Conservation (phyloP, 495 filamentous ascomycete genomes). For the Hypoxylon subgilvum region DNA sequence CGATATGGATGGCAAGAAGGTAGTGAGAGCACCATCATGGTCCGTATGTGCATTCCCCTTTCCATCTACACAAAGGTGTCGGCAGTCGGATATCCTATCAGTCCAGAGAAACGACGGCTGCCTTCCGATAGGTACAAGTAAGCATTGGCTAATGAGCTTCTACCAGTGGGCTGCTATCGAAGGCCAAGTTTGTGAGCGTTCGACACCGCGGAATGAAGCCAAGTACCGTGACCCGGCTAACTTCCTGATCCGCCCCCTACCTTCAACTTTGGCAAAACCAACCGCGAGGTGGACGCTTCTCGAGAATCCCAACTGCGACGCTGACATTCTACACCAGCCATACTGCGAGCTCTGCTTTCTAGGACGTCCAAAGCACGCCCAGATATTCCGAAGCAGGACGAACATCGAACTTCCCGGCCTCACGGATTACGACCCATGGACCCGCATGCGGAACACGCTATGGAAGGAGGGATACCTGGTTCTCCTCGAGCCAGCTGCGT, state of each 20-base stretch:
- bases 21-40: constrained; percentile 24
- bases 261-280: background rate
- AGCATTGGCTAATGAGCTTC: too few species aligned
- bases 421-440: background rate
- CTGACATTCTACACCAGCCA: constrained; percentile 21
- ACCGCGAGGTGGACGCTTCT: background rate
- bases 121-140: too few species aligned
- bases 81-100: too few species aligned
- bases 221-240: constrained; percentile 4
- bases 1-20: constrained; percentile 1
- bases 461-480: constrained; percentile 9
- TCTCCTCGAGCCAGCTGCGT: constrained; percentile 7
- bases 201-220: background rate
- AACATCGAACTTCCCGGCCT: background rate
- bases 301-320: constrained; percentile 13
- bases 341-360: constrained; percentile 26
- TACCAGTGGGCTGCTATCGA: constrained; percentile 26
- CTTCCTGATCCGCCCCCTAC: constrained; percentile 20
- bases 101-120: too few species aligned
- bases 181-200: constrained; percentile 6
- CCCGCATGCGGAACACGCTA: background rate
- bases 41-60: constrained; percentile 17
- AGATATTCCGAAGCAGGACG: background rate
- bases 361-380: constrained; percentile 21
- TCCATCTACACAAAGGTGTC: too few species aligned